Conservation (phyloP, 495 filamentous ascomycete species). For the Aspergillus campestris region DNA sequence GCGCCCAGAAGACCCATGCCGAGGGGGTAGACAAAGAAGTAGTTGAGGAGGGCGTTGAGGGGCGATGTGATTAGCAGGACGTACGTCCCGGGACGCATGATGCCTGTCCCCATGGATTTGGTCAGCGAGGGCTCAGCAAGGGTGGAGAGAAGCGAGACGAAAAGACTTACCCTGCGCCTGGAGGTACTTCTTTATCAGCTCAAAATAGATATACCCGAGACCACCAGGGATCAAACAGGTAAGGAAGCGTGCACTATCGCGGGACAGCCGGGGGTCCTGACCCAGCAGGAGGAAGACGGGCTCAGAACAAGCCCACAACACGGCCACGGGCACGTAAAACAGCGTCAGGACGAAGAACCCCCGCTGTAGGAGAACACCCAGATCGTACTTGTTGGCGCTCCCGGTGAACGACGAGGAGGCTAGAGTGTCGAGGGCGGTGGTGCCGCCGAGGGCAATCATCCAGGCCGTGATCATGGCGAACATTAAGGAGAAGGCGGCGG, state of each 20-base stretch:
- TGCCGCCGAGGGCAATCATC: conserved; percentile 88
- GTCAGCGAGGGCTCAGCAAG: neutral
- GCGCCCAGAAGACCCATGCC: conserved; percentile 67
- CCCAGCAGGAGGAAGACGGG: conserved; percentile 68
- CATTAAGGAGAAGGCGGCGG: conserved; percentile 86
- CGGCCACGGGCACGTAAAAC: conserved; percentile 69
- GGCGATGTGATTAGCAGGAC: conserved; percentile 79
- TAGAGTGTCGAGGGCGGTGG: conserved; percentile 82
- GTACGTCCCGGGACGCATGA: conserved; percentile 84
- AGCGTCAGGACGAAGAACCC: conserved; percentile 64
- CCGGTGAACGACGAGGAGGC: conserved; percentile 83
- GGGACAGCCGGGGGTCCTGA: conserved; percentile 69
- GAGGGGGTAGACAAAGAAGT: conserved; percentile 68
- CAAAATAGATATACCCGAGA: conserved; percentile 86
- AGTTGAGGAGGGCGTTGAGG: conserved; percentile 68
- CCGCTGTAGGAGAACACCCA: conserved; percentile 75
- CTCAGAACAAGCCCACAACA: conserved; percentile 72
- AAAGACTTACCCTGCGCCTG: conserved; percentile 66
- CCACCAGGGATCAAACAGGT: conserved; percentile 76
- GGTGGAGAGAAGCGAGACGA: neutral
- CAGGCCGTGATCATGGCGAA: conserved; percentile 88
- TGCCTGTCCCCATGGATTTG: conserved; percentile 38
- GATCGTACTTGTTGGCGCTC: conserved; percentile 70
- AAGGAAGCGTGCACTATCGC: conserved; percentile 67
- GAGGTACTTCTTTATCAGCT: conserved; percentile 84